Evolutionary conservation across 495 filamentous ascomycete species (phyloP), one percentile per base, ranked within the genome.

Genomic region (Xylaria castorea): DNA sequence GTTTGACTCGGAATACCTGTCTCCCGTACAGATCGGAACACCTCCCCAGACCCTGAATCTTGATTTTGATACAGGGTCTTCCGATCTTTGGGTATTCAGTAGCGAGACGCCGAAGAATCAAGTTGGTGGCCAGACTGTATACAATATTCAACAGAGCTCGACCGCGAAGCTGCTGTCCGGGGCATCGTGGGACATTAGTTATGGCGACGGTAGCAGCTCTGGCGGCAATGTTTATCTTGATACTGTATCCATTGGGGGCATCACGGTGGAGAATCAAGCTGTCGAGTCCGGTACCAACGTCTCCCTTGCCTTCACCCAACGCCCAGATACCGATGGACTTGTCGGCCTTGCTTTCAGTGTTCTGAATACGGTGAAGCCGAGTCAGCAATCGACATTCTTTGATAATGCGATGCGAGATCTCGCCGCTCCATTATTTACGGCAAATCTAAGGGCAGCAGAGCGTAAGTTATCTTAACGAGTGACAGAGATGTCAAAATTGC

Each of bases 31-130:
- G 27, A 92, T 94, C 77, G 92, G 92, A 9, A 92, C 90, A 6
- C 92, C 92, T 32, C 84, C 87, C 9, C 92, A 94, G 84, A 90
- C 81, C 4, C 75, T 94, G 74, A 91, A 81, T 48, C 81, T 94
- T 60, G 88, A 93, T 77, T 92, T 94, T 66, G 92, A 95, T 81
- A 93, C 92, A 34, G 92, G 91, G 11, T 92, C 91, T 44, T 87
- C 90, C 16, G 92, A 94, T 85, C 83, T 94, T 83, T 94, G 89
- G 82, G 92, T 88, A 46, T 83, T 84, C 74, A 83, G 80, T 81
- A 90, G 64, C 81, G 88, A 71, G 70, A 87, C 73, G 50, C 79
- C 70, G 48, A 66, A 7, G 70, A 80, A 58, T 63, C 79, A 90
- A 77, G 81, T 86, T 55, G 75, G 76, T 46, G 91, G 91, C 53